Evolutionary conservation across 768 basidiomycete species (phyloP).

Genomic region (Hygrophorus pudorinus): DNA sequence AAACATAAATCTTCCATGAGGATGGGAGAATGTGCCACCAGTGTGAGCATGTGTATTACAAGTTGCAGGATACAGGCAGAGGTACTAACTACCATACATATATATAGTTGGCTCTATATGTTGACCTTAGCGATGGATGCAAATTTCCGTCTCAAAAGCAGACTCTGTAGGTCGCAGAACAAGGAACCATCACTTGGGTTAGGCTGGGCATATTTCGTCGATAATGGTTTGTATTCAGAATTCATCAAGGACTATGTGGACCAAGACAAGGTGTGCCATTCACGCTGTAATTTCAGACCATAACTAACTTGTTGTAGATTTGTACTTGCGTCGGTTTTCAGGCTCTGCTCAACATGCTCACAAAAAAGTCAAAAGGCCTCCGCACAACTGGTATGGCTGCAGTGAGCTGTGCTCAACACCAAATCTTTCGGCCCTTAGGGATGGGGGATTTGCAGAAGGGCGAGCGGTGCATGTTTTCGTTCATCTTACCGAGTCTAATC

Average conservation of each 20-base stretch:
- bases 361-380: conserved; percentile 14
- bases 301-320: no score
- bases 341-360: conserved; percentile 16
- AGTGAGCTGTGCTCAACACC: conserved; percentile 15
- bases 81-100: background rate
- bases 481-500: background rate
- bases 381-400: conserved; percentile 15
- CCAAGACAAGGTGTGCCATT: conserved; percentile 12
- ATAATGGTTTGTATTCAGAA: conserved; percentile 1
- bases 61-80: background rate
- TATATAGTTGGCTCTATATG: conserved; percentile 10
- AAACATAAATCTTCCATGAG: conserved; percentile 7
- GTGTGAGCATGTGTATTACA: conserved; percentile 3
- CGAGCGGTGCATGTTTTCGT: conserved; percentile 15
- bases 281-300: no score
- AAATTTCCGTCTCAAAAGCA: conserved; percentile 9
- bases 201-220: conserved; percentile 10
- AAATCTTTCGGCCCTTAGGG: conserved; percentile 15
- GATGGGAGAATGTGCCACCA: conserved; percentile 8
- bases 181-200: conserved; percentile 11
- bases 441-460: conserved; percentile 23
- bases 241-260: conserved; percentile 9
- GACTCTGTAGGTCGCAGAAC: conserved; percentile 5
- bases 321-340: conserved; percentile 19
- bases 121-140: no score